Evolutionary conservation across 1,284 basidiomycete genomes (phyloP).

Genomic region (Pholiota adiposa): DNA sequence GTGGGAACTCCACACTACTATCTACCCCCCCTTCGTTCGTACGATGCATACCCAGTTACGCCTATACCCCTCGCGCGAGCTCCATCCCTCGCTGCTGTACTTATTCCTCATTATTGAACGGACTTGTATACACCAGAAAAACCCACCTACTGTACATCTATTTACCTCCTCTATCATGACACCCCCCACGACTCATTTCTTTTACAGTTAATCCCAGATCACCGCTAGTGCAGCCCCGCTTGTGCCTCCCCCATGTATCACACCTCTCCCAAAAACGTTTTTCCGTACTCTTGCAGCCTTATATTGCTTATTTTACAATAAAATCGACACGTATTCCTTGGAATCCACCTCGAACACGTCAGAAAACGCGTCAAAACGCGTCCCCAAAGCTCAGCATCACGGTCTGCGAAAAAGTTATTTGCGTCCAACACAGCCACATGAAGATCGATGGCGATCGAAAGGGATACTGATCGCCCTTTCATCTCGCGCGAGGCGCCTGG

Average conservation of each 20-base stretch:
- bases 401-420: not conserved
- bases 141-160: not conserved
- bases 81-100: conserved; percentile 7
- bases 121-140: not conserved
- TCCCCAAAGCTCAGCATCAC: not conserved
- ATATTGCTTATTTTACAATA: too few species aligned
- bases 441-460: not conserved
- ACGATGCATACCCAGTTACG: conserved; percentile 7
- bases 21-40: not conserved
- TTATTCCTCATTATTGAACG: not conserved
- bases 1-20: too few species aligned
- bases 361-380: not conserved
- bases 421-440: not conserved
- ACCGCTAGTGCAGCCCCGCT: too few species aligned
- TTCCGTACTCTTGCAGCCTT: too few species aligned
- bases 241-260: too few species aligned
- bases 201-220: not conserved
- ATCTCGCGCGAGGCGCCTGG: too few species aligned
- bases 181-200: not conserved
- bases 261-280: too few species aligned
- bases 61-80: conserved; percentile 6
- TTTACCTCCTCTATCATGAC: not conserved
- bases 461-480: not conserved
- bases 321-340: too few species aligned
- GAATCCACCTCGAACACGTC: not conserved